Conservation (phyloP, 106 monocot species). For the Allium cepa region DNA sequence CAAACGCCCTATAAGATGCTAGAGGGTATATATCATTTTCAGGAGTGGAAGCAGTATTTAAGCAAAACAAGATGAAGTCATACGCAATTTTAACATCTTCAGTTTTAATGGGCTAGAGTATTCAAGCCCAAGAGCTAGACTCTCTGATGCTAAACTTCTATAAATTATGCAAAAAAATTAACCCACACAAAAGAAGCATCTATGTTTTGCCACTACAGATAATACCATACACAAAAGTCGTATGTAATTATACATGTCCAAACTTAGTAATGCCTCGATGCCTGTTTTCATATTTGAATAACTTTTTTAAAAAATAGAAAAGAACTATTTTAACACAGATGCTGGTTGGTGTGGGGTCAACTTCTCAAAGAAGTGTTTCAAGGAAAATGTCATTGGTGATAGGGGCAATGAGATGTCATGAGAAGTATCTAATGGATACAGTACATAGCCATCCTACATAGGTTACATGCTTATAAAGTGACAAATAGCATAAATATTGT, state of each 20-base stretch:
- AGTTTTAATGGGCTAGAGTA: conserved; percentile 14
- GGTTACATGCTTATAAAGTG: conserved; percentile 21
- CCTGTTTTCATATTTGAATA: not conserved
- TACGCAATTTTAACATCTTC: conserved; percentile 12
- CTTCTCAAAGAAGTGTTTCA: conserved; percentile 39
- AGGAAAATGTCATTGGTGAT: conserved; percentile 87
- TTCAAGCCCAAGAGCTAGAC: conserved; percentile 15
- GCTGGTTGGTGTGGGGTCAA: conserved; percentile 56
- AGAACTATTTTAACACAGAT: conserved; percentile 25
- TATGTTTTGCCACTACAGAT: too few species aligned
- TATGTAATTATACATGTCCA: too few species aligned
- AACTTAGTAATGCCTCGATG: not conserved
- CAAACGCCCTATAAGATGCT: too few species aligned
- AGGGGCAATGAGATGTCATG: conserved; percentile 86
- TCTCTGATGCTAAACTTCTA: conserved; percentile 14
- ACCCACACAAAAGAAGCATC: too few species aligned
- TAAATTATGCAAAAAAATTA: too few species aligned
- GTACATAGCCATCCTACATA: conserved; percentile 71
- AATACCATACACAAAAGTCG: too few species aligned
- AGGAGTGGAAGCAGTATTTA: too few species aligned
- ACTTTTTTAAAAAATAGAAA: too few species aligned
- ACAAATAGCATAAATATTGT: not conserved
- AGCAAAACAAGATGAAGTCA: too few species aligned
- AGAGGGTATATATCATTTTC: too few species aligned
- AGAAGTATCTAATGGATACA: conserved; percentile 83